Conservation (phyloP, 257 asterid genomes). For the Osmanthus fragrans region DNA sequence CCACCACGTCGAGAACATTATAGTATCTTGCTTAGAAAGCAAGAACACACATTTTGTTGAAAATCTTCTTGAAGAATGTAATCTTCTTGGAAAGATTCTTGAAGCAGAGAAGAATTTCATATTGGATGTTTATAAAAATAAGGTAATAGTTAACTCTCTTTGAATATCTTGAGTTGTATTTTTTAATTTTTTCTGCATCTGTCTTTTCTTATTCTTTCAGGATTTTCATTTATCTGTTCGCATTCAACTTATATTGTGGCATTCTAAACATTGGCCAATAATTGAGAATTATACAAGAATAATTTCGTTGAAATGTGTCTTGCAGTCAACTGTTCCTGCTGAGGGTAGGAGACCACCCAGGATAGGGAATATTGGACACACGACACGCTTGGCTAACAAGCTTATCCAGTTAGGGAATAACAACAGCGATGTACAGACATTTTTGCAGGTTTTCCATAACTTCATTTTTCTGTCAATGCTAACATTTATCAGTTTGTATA, state of each 20-base stretch:
- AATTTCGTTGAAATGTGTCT: slow-evolving; percentile 11
- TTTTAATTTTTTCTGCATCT: not conserved
- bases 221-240: not conserved
- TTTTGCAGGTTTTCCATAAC: not conserved
- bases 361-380: slow-evolving; percentile 83
- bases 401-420: slow-evolving; percentile 62
- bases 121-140: slow-evolving; percentile 44
- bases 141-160: slow-evolving; percentile 38
- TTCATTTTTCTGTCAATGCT: not conserved
- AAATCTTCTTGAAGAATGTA: slow-evolving; percentile 73
- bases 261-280: slow-evolving; percentile 11
- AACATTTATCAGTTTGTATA: not conserved
- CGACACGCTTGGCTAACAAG: slow-evolving; percentile 82
- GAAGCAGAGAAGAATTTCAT: slow-evolving; percentile 67
- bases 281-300: slow-evolving; percentile 4
- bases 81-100: slow-evolving; percentile 69
- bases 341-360: slow-evolving; percentile 77
- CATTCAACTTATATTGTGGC: slow-evolving; percentile 7
- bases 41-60: slow-evolving; percentile 64
- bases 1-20: slow-evolving; percentile 68
- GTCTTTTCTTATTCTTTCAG: not conserved
- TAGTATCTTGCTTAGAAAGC: slow-evolving; percentile 73
- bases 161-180: not conserved
- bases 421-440: slow-evolving; percentile 50
- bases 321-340: slow-evolving; percentile 66